Evolutionary conservation across 2,329 filamentous ascomycete genomes (phyloP), one percentile per base, ranked within the genome.

Genomic region (Aspergillus costaricaensis): DNA sequence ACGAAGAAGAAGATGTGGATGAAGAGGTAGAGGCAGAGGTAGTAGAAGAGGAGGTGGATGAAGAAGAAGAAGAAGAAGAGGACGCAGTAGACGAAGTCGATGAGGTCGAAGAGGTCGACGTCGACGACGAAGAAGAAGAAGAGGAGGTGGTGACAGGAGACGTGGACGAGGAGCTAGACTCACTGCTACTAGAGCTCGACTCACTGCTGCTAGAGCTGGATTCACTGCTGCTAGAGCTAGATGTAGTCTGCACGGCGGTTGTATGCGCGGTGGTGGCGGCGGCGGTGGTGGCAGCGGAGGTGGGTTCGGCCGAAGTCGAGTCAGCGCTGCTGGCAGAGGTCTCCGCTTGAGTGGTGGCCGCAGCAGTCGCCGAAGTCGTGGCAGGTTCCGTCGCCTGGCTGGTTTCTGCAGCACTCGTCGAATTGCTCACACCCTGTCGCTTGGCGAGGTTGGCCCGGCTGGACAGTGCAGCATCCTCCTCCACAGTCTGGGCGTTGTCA

Each of bases 361-460:
- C 52, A 3, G 48, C 32, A 21, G 64, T 21, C 6, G 48, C 38
- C 10, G 52, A 39, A 27, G 63, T 54, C 7, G 59, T 38, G 14
- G 53, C 58, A 10, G 63, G 32, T 15, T 58, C 54, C 36, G 58
- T 55, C 8, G 63, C 57, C 43, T 59, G 57, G 36, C 43, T 59
- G 21, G 62, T 60, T 43, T 57, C 23, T 44, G 39, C 49, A 4
- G 60, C 53, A 23, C 30, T 53, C 30, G 62, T 52, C 23, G 64
- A 63, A 44, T 51, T 61, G 51, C 54, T 50, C 47, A 50, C 60
- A 12, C 58, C 59, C 39, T 87, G 84, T 63, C 88, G 84, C 75
- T 86, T 87, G 39, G 85, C 89, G 59, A 92, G 77, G 59, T 86
- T 84, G 58, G 89, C 81, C 60, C 85, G 84, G 9, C 82, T 85